phyloP scores from a whole-genome alignment of 139 green algal species.

The Chlamydomonas incerta region DNA sequence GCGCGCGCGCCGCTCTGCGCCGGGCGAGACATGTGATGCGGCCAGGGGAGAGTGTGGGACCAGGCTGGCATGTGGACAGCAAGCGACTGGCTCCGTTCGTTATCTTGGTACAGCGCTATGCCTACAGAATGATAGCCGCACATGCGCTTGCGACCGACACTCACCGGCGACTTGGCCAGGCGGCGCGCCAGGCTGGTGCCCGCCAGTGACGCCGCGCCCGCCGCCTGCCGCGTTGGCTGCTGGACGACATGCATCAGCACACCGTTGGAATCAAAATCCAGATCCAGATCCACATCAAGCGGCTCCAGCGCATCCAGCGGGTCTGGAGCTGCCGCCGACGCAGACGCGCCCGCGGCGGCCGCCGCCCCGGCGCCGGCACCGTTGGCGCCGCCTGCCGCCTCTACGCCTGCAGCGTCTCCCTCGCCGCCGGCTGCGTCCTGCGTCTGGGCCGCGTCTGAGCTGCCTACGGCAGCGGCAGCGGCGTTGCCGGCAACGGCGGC shows the following conservation, averaged over 20 bases:
- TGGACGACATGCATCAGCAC: background rate
- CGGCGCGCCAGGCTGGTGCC: background rate
- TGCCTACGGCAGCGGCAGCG: background rate
- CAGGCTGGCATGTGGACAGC: no score
- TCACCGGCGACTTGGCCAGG: constrained; percentile 4
- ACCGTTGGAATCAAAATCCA: background rate
- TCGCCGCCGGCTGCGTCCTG: background rate
- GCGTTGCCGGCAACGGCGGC: no score
- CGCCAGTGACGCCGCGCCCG: background rate
- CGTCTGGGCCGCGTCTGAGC: background rate
- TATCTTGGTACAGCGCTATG: no score
- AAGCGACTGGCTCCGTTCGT: no score
- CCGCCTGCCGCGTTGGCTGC: background rate
- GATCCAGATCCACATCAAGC: constrained; percentile 2
- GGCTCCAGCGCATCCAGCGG: constrained; percentile 1
- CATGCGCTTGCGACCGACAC: background rate
- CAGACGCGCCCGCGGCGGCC: background rate
- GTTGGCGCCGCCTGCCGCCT: background rate
- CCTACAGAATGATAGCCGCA: no score
- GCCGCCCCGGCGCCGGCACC: background rate
- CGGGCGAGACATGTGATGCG: background rate
- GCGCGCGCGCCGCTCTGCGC: background rate
- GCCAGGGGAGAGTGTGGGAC: no score
- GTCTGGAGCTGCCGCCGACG: background rate
- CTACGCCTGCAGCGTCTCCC: background rate